Evolutionary conservation across 257 asterid genomes (phyloP).

Genomic region (Fraxinus excelsior): DNA sequence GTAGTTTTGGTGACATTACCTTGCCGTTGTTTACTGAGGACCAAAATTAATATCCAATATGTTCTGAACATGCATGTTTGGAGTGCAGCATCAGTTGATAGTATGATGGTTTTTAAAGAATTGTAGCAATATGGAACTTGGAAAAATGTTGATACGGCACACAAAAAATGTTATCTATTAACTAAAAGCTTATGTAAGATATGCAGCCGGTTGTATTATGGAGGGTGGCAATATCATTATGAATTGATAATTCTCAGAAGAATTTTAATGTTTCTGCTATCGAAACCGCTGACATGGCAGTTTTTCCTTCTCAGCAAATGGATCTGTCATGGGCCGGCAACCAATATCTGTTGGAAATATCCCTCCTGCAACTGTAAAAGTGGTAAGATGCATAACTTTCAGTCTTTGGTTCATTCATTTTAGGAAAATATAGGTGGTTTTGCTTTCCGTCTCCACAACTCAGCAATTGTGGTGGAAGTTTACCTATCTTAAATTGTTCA

Average conservation of each 20-base stretch:
- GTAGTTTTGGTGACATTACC: background rate
- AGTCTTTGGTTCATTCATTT: constrained; percentile 13
- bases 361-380: constrained; percentile 81
- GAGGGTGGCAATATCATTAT: background rate
- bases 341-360: constrained; percentile 57
- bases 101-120: background rate
- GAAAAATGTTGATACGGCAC: background rate
- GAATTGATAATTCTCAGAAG: background rate
- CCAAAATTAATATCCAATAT: background rate
- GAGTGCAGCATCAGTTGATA: background rate
- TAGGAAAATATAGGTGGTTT: constrained; percentile 10
- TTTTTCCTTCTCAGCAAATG: constrained; percentile 55
- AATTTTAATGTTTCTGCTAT: constrained; percentile 7
- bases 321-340: constrained; percentile 60
- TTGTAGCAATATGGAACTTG: constrained; percentile 7
- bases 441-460: constrained; percentile 13
- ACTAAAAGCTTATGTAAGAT: constrained; percentile 9
- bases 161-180: background rate
- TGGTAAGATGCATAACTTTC: constrained; percentile 51
- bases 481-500: constrained; percentile 33
- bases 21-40: background rate
- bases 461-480: background rate
- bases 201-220: background rate
- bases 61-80: background rate
- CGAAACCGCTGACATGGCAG: constrained; percentile 23